Conservation (phyloP, 345 rosid genomes). For the Tarenaya hassleriana region DNA sequence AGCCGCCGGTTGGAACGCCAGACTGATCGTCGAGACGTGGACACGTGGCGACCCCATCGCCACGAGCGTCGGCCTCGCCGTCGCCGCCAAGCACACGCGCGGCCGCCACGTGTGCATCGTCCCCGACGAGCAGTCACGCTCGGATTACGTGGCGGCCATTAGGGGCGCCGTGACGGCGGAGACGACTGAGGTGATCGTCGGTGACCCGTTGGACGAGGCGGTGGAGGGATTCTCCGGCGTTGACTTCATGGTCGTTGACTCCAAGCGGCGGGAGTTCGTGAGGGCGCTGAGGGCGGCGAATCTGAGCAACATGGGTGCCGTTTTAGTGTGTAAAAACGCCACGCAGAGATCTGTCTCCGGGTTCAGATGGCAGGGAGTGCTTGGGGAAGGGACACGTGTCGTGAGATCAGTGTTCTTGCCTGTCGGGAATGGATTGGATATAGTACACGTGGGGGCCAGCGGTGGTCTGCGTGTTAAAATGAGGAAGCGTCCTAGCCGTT, state of each 20-base stretch:
- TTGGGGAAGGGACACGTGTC: slow-evolving; percentile 51
- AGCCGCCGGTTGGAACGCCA: slow-evolving; percentile 89
- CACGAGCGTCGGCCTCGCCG: slow-evolving; percentile 69
- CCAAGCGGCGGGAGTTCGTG: slow-evolving; percentile 47
- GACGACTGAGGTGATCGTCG: slow-evolving; percentile 33
- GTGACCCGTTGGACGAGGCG: slow-evolving; percentile 48
- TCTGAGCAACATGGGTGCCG: slow-evolving; percentile 60
- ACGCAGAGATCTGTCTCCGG: slow-evolving; percentile 32
- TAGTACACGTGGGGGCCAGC: slow-evolving; percentile 50
- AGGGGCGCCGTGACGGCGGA: slow-evolving; percentile 25
- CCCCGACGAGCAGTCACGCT: slow-evolving; percentile 61
- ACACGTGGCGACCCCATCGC: slow-evolving; percentile 48
- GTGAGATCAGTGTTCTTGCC: slow-evolving; percentile 62
- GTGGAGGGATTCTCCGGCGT: slow-evolving; percentile 46
- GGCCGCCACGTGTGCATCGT: slow-evolving; percentile 80
- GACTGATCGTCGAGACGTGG: slow-evolving; percentile 73
- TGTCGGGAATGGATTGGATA: slow-evolving; percentile 71
- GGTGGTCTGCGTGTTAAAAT: slow-evolving; percentile 21
- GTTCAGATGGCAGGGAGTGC: slow-evolving; percentile 53
- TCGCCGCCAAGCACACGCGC: slow-evolving; percentile 59
- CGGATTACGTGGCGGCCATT: slow-evolving; percentile 42
- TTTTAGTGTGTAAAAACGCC: slow-evolving; percentile 72
- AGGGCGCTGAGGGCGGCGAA: slow-evolving; percentile 55
- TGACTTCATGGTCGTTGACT: slow-evolving; percentile 75
- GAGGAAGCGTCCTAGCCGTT: slow-evolving; percentile 43